phyloP scores from a whole-genome alignment of 345 rosid genomes.

The Tarenaya hassleriana region DNA sequence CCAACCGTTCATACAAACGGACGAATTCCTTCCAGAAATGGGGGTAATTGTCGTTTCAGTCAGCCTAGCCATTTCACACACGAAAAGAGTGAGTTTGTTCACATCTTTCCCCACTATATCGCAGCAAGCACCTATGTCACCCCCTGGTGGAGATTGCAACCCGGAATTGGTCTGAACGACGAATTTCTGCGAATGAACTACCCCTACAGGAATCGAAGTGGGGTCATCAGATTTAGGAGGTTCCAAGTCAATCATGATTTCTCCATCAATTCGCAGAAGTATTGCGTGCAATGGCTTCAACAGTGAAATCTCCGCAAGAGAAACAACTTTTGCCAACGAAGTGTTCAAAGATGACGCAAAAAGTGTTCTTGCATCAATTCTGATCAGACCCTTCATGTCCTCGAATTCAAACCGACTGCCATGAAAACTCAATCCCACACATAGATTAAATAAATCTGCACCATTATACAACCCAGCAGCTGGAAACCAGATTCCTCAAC shows the following conservation, averaged over 20 bases:
- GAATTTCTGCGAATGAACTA: conserved; percentile 79
- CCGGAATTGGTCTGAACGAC: conserved; percentile 73
- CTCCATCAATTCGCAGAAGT: conserved; percentile 67
- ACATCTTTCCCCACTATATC: conserved; percentile 54
- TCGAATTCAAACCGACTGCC: conserved; percentile 7
- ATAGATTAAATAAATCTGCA: conserved; percentile 43
- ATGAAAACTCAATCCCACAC: conserved; percentile 14
- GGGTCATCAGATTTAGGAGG: conserved; percentile 58
- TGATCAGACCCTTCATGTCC: conserved; percentile 42
- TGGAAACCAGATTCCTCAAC: conserved; percentile 58
- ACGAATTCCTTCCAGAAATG: conserved; percentile 71
- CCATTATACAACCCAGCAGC: conserved; percentile 51
- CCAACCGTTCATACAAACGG: conserved; percentile 79
- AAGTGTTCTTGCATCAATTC: conserved; percentile 60
- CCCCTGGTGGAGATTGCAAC: conserved; percentile 78
- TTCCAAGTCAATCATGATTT: conserved; percentile 78
- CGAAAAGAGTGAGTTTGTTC: conserved; percentile 56
- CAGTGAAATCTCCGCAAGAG: conserved; percentile 58
- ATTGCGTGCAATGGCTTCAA: conserved; percentile 73
- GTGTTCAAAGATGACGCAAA: conserved; percentile 47
- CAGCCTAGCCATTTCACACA: conserved; percentile 81
- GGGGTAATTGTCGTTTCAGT: conserved; percentile 83
- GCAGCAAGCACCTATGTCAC: conserved; percentile 72
- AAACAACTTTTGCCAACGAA: conserved; percentile 59
- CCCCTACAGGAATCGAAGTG: conserved; percentile 60